Evolutionary conservation across 1,139 yeast genomes (phyloP).

Genomic region (Yamadazyma triangularis): DNA sequence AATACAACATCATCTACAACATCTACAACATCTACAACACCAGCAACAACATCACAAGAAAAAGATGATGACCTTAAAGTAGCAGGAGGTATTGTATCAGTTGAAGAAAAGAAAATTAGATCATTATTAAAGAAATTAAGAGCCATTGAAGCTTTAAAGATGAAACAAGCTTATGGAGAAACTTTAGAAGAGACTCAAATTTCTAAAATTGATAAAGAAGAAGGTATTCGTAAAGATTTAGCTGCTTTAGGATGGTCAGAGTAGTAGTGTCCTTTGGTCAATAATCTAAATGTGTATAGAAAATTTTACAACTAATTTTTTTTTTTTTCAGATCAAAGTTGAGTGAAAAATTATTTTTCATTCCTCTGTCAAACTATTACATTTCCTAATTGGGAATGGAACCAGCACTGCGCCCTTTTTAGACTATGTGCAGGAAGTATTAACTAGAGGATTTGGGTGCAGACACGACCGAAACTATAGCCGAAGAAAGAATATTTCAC

Average conservation of each 20-base stretch:
- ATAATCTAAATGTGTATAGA: no score
- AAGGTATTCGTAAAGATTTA: slow-evolving; percentile 70
- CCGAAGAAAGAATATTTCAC: no score
- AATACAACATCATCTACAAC: slow-evolving; percentile 5
- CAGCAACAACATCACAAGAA: slow-evolving; percentile 4
- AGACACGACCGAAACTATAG: no score
- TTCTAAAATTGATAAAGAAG: slow-evolving; percentile 84
- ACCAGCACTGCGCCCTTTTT: no score
- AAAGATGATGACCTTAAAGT: slow-evolving; percentile 26
- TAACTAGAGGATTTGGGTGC: no score
- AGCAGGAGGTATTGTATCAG: slow-evolving; percentile 58
- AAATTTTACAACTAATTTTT: no score
- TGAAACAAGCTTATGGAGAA: slow-evolving; percentile 81
- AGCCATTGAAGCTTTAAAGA: slow-evolving; percentile 86
- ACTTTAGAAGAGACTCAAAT: slow-evolving; percentile 89
- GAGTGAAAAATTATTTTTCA: no score
- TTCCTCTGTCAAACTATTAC: no score
- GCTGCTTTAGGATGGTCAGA: slow-evolving; percentile 67
- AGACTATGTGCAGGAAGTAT: no score
- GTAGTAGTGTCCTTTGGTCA: no score
- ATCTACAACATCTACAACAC: slow-evolving; percentile 13
- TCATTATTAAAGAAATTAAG: slow-evolving; percentile 86
- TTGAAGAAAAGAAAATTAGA: slow-evolving; percentile 90
- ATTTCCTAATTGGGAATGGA: no score
- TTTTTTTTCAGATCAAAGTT: no score